Percentiles rank a stretch among this genome's conserved stretches.
These are phyloP conservation scores for Neurospora sp. DNA, from an alignment of 495 filamentous ascomycete species.

Conservation along the genomic window DNA sequence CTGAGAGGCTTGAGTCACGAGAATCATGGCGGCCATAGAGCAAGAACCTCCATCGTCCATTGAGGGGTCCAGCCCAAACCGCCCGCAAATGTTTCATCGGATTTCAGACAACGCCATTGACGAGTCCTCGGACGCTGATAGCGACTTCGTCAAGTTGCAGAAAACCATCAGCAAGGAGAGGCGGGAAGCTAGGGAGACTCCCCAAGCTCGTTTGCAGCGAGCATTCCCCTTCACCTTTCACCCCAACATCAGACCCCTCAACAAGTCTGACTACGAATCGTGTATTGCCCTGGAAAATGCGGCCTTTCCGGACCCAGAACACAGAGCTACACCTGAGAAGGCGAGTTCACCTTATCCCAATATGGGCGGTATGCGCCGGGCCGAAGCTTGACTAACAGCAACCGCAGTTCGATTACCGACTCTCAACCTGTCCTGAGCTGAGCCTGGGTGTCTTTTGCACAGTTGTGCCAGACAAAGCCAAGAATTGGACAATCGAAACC, in stretches of 20 bases:
- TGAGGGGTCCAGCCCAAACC: not conserved
- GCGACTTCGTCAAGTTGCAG: conserved; percentile 21
- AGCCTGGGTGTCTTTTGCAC: conserved; percentile 70
- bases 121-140: conserved; percentile 25
- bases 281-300: conserved; percentile 66
- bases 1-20: not conserved
- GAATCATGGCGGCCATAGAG: not conserved
- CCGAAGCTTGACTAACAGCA: not conserved
- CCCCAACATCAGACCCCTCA: conserved; percentile 63
- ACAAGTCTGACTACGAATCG: conserved; percentile 61
- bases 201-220: conserved; percentile 14
- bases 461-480: conserved; percentile 34
- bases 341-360: conserved; percentile 32
- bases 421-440: conserved; percentile 67
- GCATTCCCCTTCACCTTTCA: conserved; percentile 23
- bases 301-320: conserved; percentile 55
- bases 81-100: not conserved
- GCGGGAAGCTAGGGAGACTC: conserved; percentile 19
- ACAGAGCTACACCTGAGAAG: conserved; percentile 72
- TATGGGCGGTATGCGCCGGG: not conserved
- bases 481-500: conserved; percentile 39
- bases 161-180: conserved; percentile 20
- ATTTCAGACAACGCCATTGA: conserved; percentile 18
- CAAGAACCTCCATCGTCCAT: not conserved
- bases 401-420: conserved; percentile 70